These are phyloP conservation scores for Lepraria neglecta DNA, from an alignment of 495 filamentous ascomycete genomes.

Conservation along the genomic window DNA sequence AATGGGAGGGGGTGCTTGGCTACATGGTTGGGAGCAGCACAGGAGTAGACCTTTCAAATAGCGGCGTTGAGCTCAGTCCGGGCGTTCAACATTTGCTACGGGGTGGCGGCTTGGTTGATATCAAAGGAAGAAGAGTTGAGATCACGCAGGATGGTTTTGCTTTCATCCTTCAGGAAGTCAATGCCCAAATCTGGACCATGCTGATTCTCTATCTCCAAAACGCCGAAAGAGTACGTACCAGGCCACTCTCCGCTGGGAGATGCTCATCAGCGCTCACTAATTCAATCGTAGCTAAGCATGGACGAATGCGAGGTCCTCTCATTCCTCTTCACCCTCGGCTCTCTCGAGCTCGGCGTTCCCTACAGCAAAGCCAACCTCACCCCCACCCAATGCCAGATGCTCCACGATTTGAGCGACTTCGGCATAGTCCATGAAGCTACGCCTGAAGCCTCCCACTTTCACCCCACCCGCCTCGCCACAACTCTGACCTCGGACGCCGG, in stretches of 20 bases:
- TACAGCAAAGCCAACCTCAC: slow-evolving; percentile 78
- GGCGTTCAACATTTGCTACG: slow-evolving; percentile 78
- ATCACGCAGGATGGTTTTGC: slow-evolving; percentile 92
- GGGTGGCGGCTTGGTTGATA: slow-evolving; percentile 71
- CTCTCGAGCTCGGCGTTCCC: slow-evolving; percentile 79
- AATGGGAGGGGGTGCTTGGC: slow-evolving; percentile 93
- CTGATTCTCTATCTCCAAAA: slow-evolving; percentile 88
- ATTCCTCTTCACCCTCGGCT: slow-evolving; percentile 94
- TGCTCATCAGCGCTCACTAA: slow-evolving; percentile 24
- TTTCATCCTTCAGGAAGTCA: slow-evolving; percentile 89
- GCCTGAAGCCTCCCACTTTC: slow-evolving; percentile 61
- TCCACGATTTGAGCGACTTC: slow-evolving; percentile 79
- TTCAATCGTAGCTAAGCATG: slow-evolving; percentile 52
- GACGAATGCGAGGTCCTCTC: slow-evolving; percentile 88
- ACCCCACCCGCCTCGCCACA: slow-evolving; percentile 88
- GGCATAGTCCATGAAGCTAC: slow-evolving; percentile 72
- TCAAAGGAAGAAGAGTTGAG: slow-evolving; percentile 47
- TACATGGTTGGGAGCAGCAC: slow-evolving; percentile 75
- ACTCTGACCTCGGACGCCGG: slow-evolving; percentile 82
- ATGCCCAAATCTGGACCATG: slow-evolving; percentile 93
- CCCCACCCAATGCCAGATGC: slow-evolving; percentile 73
- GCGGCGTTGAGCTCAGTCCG: slow-evolving; percentile 55
- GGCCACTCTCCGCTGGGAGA: background rate
- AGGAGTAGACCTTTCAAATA: slow-evolving; percentile 46
- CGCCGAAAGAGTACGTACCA: slow-evolving; percentile 50